Evolutionary conservation across 108 stramenopile genomes (phyloP).

Genomic region (Cyclotella sp.): DNA sequence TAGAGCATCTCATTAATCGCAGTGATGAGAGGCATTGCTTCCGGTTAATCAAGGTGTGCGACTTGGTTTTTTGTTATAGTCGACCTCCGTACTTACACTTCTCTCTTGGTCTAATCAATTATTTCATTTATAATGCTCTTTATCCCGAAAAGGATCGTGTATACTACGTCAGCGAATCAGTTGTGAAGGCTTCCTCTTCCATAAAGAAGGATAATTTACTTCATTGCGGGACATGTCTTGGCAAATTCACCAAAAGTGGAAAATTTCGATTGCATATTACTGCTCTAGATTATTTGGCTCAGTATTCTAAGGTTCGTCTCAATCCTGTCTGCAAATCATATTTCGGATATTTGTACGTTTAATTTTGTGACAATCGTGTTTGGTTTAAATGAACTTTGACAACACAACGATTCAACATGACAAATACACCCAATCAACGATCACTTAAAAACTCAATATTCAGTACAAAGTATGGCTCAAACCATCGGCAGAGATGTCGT

Average conservation of each 20-base stretch:
- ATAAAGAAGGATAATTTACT: constrained; percentile 89
- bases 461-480: constrained; percentile 99
- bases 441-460: neutral
- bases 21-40: constrained; percentile 90
- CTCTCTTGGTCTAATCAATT: too few species aligned
- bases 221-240: constrained; percentile 95
- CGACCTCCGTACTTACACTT: too few species aligned
- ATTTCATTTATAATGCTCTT: too few species aligned
- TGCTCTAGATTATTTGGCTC: constrained; percentile 93
- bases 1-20: constrained; percentile 90
- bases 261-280: constrained; percentile 97
- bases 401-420: neutral
- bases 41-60: constrained; percentile 70
- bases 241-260: constrained; percentile 97
- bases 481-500: constrained; percentile 96
- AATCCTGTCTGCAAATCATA: neutral
- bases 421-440: neutral
- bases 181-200: constrained; percentile 84
- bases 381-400: neutral
- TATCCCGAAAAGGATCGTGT: constrained; percentile 79
- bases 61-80: neutral
- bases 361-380: too few species aligned
- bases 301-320: constrained; percentile 86
- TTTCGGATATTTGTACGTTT: neutral
- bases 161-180: constrained; percentile 92